phyloP scores from a whole-genome alignment of 805 yeast genomes.

The Yarrowia sp. region DNA sequence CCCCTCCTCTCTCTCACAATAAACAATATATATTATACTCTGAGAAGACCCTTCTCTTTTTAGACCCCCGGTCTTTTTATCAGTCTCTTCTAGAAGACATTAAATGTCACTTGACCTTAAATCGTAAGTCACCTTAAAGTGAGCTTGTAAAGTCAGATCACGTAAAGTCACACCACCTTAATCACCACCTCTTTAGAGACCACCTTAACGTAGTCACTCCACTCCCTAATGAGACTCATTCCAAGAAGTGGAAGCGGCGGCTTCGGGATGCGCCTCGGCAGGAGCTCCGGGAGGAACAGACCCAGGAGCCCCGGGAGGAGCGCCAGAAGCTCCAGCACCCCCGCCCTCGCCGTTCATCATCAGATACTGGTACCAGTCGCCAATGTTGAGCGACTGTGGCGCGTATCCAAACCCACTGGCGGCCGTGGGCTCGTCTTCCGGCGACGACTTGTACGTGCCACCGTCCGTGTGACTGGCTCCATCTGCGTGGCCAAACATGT shows the following conservation, averaged over 20 bases:
- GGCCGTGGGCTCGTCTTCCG: constrained; percentile 26
- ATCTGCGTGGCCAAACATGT: constrained; percentile 6
- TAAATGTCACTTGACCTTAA: no score
- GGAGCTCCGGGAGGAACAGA: not conserved
- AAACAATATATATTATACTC: not conserved
- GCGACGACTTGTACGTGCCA: constrained; percentile 26
- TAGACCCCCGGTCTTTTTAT: not conserved
- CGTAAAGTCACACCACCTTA: no score
- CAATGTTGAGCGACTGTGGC: constrained; percentile 39
- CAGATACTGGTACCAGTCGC: constrained; percentile 42
- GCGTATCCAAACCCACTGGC: constrained; percentile 23
- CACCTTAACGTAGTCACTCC: no score
- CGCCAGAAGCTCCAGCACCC: not conserved
- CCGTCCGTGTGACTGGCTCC: not conserved
- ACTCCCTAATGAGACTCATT: not conserved
- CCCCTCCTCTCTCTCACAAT: not conserved
- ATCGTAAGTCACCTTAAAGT: no score
- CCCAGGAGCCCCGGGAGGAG: constrained; percentile 2
- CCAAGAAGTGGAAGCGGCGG: not conserved
- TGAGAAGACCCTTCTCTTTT: not conserved
- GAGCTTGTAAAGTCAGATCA: no score
- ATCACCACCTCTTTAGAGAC: not conserved
- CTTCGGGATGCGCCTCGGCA: constrained; percentile 3
- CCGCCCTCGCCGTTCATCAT: constrained; percentile 28
- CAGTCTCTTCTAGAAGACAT: no score